A percentile compares a stretch with the other conserved stretches of the same genome.
These are phyloP conservation scores for Zopfia rhizophila DNA, from an alignment of 2,329 filamentous ascomycete genomes.

Conservation along the genomic window DNA sequence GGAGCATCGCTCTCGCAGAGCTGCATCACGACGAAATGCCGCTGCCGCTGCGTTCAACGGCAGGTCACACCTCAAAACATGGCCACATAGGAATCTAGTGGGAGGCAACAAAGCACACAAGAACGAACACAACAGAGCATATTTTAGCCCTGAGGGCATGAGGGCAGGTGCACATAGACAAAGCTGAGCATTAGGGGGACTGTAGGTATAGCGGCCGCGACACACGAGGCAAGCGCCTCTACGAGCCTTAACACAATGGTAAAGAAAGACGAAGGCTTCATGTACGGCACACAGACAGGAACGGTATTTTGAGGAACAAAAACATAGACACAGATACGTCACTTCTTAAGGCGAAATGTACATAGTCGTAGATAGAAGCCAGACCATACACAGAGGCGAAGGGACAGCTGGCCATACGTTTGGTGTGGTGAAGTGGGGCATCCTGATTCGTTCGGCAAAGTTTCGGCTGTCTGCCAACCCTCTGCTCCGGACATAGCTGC, in stretches of 20 bases:
- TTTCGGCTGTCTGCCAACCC: slow-evolving; percentile 12
- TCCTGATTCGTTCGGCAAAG: slow-evolving; percentile 13
- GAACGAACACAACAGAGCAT: too few species aligned
- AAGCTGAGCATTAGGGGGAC: too few species aligned
- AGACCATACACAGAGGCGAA: slow-evolving; percentile 13
- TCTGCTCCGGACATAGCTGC: slow-evolving; percentile 10
- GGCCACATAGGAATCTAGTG: slow-evolving; percentile 25
- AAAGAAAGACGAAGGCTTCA: slow-evolving; percentile 10
- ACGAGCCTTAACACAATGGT: slow-evolving; percentile 11
- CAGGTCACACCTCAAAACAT: slow-evolving; percentile 24
- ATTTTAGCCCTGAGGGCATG: too few species aligned
- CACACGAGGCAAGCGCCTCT: slow-evolving; percentile 18
- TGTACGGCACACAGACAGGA: too few species aligned
- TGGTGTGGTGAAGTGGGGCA: slow-evolving; percentile 13
- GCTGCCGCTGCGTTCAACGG: slow-evolving; percentile 14
- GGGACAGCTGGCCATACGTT: slow-evolving; percentile 19
- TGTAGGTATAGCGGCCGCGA: slow-evolving; percentile 14
- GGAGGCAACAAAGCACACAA: slow-evolving; percentile 16
- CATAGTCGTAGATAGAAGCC: slow-evolving; percentile 21
- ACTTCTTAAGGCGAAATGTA: slow-evolving; percentile 23
- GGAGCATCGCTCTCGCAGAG: slow-evolving; percentile 22
- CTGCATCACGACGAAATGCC: slow-evolving; percentile 18
- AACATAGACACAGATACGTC: slow-evolving; percentile 21
- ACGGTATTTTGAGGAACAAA: too few species aligned
- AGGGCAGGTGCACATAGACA: too few species aligned